Base-by-base conservation (phyloP, 805 yeast genomes). In the Nakazawaea holstii region DNA sequence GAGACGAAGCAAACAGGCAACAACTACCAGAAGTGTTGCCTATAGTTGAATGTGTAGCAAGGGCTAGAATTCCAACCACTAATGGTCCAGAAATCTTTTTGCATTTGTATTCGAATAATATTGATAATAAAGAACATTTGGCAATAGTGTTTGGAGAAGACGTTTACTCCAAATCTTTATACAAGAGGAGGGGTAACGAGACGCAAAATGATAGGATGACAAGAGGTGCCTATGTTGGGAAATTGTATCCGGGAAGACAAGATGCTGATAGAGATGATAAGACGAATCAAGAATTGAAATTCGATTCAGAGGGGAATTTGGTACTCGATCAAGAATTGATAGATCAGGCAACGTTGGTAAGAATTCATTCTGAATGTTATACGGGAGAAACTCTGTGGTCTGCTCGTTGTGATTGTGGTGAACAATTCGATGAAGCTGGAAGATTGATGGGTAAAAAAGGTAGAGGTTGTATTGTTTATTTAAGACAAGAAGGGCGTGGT, bases 361-460 rank as follows among this genome's bases (percentile, higher is more conserved):
- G 99, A 51, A 90, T 94, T 55, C 99, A 94, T 62, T 86, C 96
- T 3, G 99, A 94, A 62, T 94, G 99, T 66, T 94, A 92, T 69
- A 94, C 99, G 0, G 99, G 99, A 2, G 99, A 94, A 62, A 94
- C 97, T 1, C 98, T 97, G 8, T 94, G 99, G 99, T 82, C 92
- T 49, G 98, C 99, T 1, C 77, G 99, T 47, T 94, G 99, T 66
- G 99, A 94, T 66, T 94, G 99, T 68, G 99, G 99, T 17, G 99
- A 94, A 66, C 99, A 94, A 69, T 87, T 94, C 58, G 97, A 94
- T 65, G 97, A 95, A 66, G 98, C 98, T 1, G 99, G 97, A 8
- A 76, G 95, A 52, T 65, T 89, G 38, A 94, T 94, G 92, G 96
- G 96, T 6, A 70, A 75, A 49, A 75, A 74, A 42, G 96, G 96